phyloP scores from a whole-genome alignment of 768 basidiomycete genomes.

The Crepidotus variabilis region DNA sequence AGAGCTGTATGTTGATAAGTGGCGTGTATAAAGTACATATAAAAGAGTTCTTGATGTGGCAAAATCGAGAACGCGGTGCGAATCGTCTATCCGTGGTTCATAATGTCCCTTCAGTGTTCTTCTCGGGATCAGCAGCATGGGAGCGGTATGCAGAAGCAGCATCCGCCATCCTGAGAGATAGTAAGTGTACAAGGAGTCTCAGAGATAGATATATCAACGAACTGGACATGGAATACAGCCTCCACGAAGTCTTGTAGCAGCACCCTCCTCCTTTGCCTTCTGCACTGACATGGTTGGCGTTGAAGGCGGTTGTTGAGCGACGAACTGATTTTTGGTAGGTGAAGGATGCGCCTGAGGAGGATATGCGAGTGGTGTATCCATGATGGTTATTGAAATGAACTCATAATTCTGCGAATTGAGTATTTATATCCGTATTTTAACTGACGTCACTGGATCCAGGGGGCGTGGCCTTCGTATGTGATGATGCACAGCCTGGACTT shows the following conservation, averaged over 20 bases:
- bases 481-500: neutral
- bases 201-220: neutral
- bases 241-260: constrained; percentile 20
- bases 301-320: constrained; percentile 14
- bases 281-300: constrained; percentile 12
- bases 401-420: too few species aligned
- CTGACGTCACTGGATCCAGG: too few species aligned
- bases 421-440: too few species aligned
- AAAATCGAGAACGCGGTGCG: too few species aligned
- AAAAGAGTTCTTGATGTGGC: too few species aligned
- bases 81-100: too few species aligned
- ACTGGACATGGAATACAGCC: constrained; percentile 26
- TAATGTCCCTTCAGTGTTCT: too few species aligned
- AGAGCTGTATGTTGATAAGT: too few species aligned
- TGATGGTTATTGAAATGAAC: constrained; percentile 2
- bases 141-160: constrained; percentile 31
- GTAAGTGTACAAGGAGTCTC: neutral
- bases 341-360: constrained; percentile 8
- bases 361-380: constrained; percentile 9
- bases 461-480: too few species aligned
- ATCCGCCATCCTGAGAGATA: constrained; percentile 25
- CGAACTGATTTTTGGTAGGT: neutral
- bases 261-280: constrained; percentile 8
- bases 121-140: constrained; percentile 22
- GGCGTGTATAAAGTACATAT: too few species aligned